Evolutionary conservation across 352 stramenopile genomes (phyloP).

Genomic region (Phytophthora fragariae): DNA sequence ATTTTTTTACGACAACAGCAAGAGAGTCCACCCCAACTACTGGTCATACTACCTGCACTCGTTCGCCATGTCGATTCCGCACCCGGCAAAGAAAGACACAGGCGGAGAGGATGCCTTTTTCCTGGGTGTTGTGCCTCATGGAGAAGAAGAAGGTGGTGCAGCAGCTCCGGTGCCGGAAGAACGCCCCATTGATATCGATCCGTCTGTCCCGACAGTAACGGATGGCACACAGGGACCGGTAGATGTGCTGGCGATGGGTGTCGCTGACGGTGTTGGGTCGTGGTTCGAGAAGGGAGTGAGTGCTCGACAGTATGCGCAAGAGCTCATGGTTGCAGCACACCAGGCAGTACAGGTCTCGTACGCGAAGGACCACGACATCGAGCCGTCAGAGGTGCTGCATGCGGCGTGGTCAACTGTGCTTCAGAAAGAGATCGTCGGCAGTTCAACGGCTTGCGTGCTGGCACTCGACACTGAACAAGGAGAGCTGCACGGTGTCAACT

Average conservation of each 20-base stretch:
- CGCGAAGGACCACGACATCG: constrained; percentile 63
- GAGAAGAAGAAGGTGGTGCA: constrained; percentile 52
- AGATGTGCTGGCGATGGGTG: constrained; percentile 92
- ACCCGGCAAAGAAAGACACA: constrained; percentile 75
- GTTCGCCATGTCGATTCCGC: constrained; percentile 81
- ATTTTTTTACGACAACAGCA: constrained; percentile 19
- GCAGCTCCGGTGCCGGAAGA: constrained; percentile 27
- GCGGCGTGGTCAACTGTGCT: constrained; percentile 82
- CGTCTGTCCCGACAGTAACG: constrained; percentile 34
- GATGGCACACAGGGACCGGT: constrained; percentile 59
- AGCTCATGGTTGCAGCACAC: constrained; percentile 82
- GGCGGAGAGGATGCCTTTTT: constrained; percentile 96
- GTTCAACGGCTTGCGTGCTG: constrained; percentile 92
- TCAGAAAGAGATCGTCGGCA: constrained; percentile 94
- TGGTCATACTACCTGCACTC: constrained; percentile 74
- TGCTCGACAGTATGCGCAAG: constrained; percentile 70
- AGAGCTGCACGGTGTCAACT: constrained; percentile 95
- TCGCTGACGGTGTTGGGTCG: constrained; percentile 96
- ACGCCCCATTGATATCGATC: constrained; percentile 31
- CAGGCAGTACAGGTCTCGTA: constrained; percentile 69
- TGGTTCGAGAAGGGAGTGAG: constrained; percentile 96
- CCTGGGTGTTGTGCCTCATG: constrained; percentile 67
- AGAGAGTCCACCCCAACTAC: constrained; percentile 44
- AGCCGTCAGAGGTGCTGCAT: constrained; percentile 72
- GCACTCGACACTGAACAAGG: constrained; percentile 91